A percentile compares a stretch with the other conserved stretches of the same genome.
Conservation (phyloP, 768 basidiomycete species). For the Pleurotus tuoliensis region DNA sequence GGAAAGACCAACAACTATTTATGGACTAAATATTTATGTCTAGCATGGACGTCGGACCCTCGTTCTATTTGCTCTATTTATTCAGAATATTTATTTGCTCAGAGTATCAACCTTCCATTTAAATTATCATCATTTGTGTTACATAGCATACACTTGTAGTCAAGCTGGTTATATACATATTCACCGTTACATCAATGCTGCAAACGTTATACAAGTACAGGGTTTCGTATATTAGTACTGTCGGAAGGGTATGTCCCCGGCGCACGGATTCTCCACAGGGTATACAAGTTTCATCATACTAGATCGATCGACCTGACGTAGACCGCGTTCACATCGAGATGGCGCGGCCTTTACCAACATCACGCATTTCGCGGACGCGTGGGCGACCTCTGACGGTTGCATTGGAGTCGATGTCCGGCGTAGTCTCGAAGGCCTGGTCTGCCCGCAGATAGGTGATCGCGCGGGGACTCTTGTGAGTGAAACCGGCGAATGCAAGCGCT, state of each 20-base stretch:
- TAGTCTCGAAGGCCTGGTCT: slow-evolving; percentile 66
- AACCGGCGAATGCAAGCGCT: slow-evolving; percentile 85
- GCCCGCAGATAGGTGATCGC: slow-evolving; percentile 71
- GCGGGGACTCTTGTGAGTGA: slow-evolving; percentile 87
- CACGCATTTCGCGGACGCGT: slow-evolving; percentile 56
- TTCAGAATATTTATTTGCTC: slow-evolving; percentile 3
- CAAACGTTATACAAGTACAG: too few species aligned
- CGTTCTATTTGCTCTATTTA: not conserved
- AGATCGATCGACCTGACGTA: slow-evolving; percentile 18
- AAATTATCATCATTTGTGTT: too few species aligned
- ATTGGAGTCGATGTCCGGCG: slow-evolving; percentile 46
- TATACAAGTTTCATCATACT: not conserved
- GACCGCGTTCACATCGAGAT: slow-evolving; percentile 66
- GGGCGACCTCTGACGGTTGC: slow-evolving; percentile 61
- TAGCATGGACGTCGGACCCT: not conserved
- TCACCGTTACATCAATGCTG: too few species aligned
- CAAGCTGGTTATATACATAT: too few species aligned
- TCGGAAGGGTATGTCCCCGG: not conserved
- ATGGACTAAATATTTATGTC: not conserved
- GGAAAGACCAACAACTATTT: not conserved
- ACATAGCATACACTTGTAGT: too few species aligned
- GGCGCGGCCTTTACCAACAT: slow-evolving; percentile 69
- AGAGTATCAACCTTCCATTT: too few species aligned
- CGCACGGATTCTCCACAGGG: slow-evolving; percentile 1
- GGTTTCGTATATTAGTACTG: not conserved